These are phyloP conservation scores for Coemansia sp. DNA, from an alignment of 192 early-diverging fungal species.

Conservation along the genomic window DNA sequence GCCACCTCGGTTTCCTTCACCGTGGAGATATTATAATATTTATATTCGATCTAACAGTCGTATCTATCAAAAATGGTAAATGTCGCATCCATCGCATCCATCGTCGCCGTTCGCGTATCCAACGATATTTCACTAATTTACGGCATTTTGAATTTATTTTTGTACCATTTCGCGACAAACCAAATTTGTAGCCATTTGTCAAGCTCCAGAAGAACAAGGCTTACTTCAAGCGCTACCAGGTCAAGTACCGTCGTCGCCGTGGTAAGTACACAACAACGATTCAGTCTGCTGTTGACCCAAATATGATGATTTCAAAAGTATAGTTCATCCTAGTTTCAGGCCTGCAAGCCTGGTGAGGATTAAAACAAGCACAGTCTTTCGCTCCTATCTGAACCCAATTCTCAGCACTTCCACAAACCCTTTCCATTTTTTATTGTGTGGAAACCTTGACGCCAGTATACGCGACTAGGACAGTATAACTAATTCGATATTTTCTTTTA, in stretches of 20 bases:
- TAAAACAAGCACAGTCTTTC: conserved; percentile 68
- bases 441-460: background rate
- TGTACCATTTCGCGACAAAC: conserved; percentile 3
- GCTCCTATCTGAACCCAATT: conserved; percentile 83
- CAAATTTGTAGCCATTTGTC: conserved; percentile 65
- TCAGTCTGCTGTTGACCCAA: background rate
- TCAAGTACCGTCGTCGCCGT: conserved; percentile 98
- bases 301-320: conserved; percentile 71
- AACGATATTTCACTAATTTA: background rate
- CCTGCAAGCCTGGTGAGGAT: conserved; percentile 58
- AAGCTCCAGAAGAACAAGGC: conserved; percentile 97
- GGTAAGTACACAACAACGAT: conserved; percentile 65
- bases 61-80: conserved; percentile 50
- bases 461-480: background rate
- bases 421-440: background rate
- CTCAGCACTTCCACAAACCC: background rate
- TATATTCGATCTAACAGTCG: conserved; percentile 16
- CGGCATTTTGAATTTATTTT: background rate
- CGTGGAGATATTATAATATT: conserved; percentile 37
- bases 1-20: background rate
- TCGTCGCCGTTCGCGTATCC: conserved; percentile 3
- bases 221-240: conserved; percentile 99
- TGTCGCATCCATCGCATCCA: conserved; percentile 18
- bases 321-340: conserved; percentile 81
- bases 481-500: conserved; percentile 4